Percentiles rank a stretch among this genome's conserved stretches.
Conservation (phyloP, 2,329 filamentous ascomycete genomes). For the Fusarium floridanum region DNA sequence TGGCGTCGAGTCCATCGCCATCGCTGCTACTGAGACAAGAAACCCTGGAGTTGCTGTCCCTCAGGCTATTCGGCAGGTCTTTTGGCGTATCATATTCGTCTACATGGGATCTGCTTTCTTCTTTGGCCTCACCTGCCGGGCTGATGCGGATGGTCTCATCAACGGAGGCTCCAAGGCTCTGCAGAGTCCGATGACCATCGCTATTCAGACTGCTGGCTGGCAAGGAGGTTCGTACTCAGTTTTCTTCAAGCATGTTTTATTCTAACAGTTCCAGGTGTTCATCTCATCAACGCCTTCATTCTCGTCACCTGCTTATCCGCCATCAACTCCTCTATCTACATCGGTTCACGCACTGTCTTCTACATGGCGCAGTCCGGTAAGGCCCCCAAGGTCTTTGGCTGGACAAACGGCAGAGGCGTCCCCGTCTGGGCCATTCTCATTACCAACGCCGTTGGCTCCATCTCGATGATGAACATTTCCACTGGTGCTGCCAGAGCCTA, state of each 20-base stretch:
- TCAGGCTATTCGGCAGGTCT: slow-evolving; percentile 70
- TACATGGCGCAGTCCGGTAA: slow-evolving; percentile 82
- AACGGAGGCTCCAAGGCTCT: slow-evolving; percentile 73
- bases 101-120: slow-evolving; percentile 81
- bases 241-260: not conserved
- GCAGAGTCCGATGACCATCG: slow-evolving; percentile 80
- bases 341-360: slow-evolving; percentile 79
- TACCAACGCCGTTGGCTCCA: slow-evolving; percentile 76
- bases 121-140: slow-evolving; percentile 80
- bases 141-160: slow-evolving; percentile 73
- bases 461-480: slow-evolving; percentile 82
- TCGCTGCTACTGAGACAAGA: slow-evolving; percentile 72
- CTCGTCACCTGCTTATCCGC: slow-evolving; percentile 79
- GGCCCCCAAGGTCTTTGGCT: slow-evolving; percentile 77
- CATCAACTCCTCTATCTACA: slow-evolving; percentile 82
- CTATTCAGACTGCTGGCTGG: slow-evolving; percentile 81
- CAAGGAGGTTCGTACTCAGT: slow-evolving; percentile 62
- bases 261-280: slow-evolving; percentile 58
- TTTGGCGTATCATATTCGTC: slow-evolving; percentile 72
- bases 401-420: slow-evolving; percentile 74
- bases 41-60: slow-evolving; percentile 69
- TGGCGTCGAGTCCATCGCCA: slow-evolving; percentile 74
- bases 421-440: slow-evolving; percentile 73
- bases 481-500: slow-evolving; percentile 76
- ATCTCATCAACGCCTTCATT: slow-evolving; percentile 84